Conservation (phyloP, 2,329 filamentous ascomycete species). For the Neonectria faginata region DNA sequence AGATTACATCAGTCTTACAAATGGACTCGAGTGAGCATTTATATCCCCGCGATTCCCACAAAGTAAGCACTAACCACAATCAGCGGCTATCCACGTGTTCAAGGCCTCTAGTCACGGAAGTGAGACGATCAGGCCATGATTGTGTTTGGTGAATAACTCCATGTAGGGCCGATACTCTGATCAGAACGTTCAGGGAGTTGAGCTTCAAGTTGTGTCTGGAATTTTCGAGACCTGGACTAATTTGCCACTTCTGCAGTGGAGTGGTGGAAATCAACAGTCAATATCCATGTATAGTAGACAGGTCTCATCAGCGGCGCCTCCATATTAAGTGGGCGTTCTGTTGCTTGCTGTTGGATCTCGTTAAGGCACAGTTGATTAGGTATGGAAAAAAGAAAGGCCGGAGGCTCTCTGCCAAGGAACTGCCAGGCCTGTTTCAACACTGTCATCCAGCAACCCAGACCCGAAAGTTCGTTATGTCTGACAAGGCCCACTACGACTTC, state of each 20-base stretch:
- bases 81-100: background rate
- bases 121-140: background rate
- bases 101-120: background rate
- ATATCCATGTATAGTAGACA: background rate
- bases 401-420: too few species aligned
- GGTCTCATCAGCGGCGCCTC: too few species aligned
- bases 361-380: too few species aligned
- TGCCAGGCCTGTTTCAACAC: too few species aligned
- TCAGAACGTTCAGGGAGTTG: background rate
- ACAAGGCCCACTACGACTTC: too few species aligned
- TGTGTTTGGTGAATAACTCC: background rate
- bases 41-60: background rate
- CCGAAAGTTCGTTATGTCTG: too few species aligned
- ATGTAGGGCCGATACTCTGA: background rate
- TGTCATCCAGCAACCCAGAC: too few species aligned
- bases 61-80: background rate
- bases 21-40: background rate
- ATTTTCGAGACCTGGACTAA: background rate
- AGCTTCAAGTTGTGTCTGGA: background rate
- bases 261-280: background rate
- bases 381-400: too few species aligned
- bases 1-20: background rate
- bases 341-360: too few species aligned
- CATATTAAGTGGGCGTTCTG: too few species aligned
- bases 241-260: background rate